Conservation (phyloP, 2,329 filamentous ascomycete species). For the Coniochaeta ligniaria region DNA sequence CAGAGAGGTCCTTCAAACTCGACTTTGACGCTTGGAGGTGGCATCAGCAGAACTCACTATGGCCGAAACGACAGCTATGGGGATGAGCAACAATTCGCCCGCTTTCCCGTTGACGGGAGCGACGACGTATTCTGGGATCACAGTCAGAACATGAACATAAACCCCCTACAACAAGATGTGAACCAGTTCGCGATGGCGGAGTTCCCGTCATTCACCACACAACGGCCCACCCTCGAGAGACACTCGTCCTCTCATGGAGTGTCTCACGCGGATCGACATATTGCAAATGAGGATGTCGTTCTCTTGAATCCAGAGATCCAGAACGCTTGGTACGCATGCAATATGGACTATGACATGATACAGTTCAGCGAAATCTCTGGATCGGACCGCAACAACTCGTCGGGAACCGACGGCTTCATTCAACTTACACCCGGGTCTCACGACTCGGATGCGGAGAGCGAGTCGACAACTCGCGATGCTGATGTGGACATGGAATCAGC, state of each 20-base stretch:
- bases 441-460: not conserved
- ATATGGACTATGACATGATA: constrained; percentile 6
- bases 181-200: not conserved
- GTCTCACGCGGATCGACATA: not conserved
- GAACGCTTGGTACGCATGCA: constrained; percentile 13
- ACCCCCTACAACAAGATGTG: not conserved
- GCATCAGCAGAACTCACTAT: not conserved
- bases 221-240: not conserved
- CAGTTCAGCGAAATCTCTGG: constrained; percentile 3
- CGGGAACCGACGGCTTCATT: not conserved
- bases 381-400: constrained; percentile 3
- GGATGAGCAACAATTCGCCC: not conserved
- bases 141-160: not conserved
- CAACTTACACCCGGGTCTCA: not conserved
- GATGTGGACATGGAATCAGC: not conserved
- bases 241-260: not conserved
- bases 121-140: not conserved
- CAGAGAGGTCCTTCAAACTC: constrained; percentile 6
- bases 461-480: not conserved
- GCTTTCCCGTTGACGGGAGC: not conserved
- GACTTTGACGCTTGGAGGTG: not conserved
- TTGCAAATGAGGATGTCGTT: constrained; percentile 7
- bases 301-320: constrained; percentile 12
- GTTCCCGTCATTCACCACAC: not conserved
- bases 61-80: constrained; percentile 2